These are phyloP conservation scores for Fusarium incarnatum DNA, from an alignment of 2,329 filamentous ascomycete genomes.

Conservation along the genomic window DNA sequence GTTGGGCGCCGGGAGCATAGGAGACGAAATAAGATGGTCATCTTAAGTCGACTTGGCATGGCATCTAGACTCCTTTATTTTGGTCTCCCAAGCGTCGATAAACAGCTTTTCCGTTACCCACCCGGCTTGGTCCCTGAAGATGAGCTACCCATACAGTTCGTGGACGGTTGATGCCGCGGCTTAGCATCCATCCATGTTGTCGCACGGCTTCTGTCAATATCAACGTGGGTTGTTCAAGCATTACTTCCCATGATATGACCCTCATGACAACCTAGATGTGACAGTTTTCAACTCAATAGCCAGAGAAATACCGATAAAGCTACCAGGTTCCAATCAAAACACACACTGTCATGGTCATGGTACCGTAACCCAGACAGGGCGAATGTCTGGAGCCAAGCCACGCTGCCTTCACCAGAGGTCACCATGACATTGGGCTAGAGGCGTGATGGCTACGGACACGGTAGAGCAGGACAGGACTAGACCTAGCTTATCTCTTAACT, in stretches of 20 bases:
- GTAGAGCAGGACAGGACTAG: conserved; percentile 29
- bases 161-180: conserved; percentile 2
- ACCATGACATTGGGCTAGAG: conserved; percentile 34
- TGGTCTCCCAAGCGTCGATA: not conserved
- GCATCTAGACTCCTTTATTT: not conserved
- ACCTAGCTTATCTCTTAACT: conserved; percentile 45
- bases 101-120: not conserved
- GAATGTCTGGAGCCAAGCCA: conserved; percentile 39
- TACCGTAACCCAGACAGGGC: conserved; percentile 19
- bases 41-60: not conserved
- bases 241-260: not conserved
- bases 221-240: conserved; percentile 9
- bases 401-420: conserved; percentile 17
- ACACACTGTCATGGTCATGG: not conserved
- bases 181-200: conserved; percentile 1
- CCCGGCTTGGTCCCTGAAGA: conserved; percentile 5
- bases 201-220: conserved; percentile 9
- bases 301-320: not conserved
- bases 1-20: not conserved
- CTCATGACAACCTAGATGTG: not conserved
- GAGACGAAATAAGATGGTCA: not conserved
- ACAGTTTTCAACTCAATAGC: not conserved
- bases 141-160: not conserved
- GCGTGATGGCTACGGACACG: conserved; percentile 40
- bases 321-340: not conserved